These are phyloP conservation scores for Sparassis latifolia DNA, from an alignment of 1,284 basidiomycete species.

Conservation along the genomic window DNA sequence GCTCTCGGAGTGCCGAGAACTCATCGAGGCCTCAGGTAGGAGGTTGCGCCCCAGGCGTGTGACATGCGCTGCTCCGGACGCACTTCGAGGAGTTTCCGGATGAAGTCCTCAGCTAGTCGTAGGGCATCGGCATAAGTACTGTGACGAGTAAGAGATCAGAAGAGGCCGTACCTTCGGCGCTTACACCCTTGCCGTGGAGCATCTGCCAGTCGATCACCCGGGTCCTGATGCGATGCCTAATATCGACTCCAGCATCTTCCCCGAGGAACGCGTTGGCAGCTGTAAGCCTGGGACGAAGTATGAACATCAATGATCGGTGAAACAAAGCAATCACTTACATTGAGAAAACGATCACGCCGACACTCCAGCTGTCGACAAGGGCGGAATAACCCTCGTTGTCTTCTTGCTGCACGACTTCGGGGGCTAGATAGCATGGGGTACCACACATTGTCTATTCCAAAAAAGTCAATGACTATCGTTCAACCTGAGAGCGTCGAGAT, in stretches of 20 bases:
- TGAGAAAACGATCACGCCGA: constrained; percentile 86
- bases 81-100: constrained; percentile 39
- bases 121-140: constrained; percentile 18
- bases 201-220: constrained; percentile 58
- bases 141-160: neutral
- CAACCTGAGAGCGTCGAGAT: neutral
- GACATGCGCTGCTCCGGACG: constrained; percentile 53
- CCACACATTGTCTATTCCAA: constrained; percentile 75
- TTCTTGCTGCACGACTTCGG: constrained; percentile 78
- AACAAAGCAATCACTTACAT: constrained; percentile 47
- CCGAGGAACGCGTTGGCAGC: constrained; percentile 68
- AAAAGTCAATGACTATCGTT: neutral
- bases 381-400: constrained; percentile 71
- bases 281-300: constrained; percentile 47
- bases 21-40: constrained; percentile 11
- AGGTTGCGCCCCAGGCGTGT: too few relatives aligned
- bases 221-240: constrained; percentile 44
- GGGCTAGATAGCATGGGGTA: constrained; percentile 79
- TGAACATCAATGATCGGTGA: constrained; percentile 17
- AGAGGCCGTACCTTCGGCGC: neutral
- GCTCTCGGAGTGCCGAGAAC: neutral
- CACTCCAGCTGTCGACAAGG: constrained; percentile 88
- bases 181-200: constrained; percentile 27
- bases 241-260: constrained; percentile 42
- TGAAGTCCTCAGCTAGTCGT: constrained; percentile 32